Conservation (phyloP, 768 basidiomycete species). For the Rhizopogon vinicolor region DNA sequence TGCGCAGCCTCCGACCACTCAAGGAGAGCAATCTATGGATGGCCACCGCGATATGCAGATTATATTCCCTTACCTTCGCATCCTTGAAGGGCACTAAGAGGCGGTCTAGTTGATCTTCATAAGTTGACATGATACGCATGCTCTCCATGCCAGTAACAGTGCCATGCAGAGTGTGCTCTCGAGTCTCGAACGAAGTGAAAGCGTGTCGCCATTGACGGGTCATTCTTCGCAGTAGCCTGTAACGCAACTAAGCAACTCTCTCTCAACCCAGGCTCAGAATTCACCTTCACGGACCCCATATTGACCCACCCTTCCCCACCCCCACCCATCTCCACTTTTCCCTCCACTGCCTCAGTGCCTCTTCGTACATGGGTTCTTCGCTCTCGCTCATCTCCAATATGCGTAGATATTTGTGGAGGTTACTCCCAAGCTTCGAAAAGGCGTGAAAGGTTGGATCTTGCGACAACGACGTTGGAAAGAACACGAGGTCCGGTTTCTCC, state of each 20-base stretch:
- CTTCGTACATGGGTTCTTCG: conserved; percentile 48
- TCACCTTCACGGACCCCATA: conserved; percentile 71
- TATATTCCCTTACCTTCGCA: conserved; percentile 67
- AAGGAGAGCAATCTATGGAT: conserved; percentile 74
- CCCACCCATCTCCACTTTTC: conserved; percentile 74
- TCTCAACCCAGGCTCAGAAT: conserved; percentile 24
- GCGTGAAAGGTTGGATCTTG: conserved; percentile 74
- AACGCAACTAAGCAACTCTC: conserved; percentile 12
- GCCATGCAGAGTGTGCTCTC: conserved; percentile 82
- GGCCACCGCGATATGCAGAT: not conserved
- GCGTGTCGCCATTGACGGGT: conserved; percentile 51
- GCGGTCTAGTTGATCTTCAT: conserved; percentile 80
- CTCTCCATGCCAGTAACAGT: conserved; percentile 81
- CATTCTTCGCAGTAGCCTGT: conserved; percentile 53
- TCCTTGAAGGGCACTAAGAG: conserved; percentile 92
- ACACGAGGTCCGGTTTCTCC: conserved; percentile 26
- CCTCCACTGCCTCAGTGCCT: conserved; percentile 72
- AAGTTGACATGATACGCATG: conserved; percentile 70
- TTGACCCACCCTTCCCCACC: conserved; percentile 82
- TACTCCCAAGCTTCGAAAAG: conserved; percentile 86
- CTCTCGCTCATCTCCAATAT: conserved; percentile 59
- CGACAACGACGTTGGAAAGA: conserved; percentile 76
- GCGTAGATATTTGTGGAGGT: conserved; percentile 46
- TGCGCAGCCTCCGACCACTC: conserved; percentile 85
- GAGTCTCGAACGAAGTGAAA: conserved; percentile 80